Evolutionary conservation across 1,284 basidiomycete species (phyloP).

Genomic region (Sphagnurus paluster): DNA sequence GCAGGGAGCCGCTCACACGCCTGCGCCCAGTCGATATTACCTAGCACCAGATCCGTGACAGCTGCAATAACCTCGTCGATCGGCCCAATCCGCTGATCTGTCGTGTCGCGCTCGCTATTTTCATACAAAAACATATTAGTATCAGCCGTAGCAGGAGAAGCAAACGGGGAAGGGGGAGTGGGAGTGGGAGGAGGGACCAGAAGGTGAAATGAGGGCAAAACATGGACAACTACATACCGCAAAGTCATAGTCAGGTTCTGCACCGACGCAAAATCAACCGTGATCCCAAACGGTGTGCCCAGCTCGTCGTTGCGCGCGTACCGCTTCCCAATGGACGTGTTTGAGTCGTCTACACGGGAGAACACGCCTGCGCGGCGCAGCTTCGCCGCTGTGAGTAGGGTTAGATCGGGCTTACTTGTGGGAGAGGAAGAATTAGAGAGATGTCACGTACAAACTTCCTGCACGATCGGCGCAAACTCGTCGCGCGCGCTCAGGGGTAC

Average conservation of each 20-base stretch:
- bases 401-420: background rate
- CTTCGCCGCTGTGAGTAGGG: constrained; percentile 64
- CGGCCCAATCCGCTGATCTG: constrained; percentile 88
- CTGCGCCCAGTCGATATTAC: constrained; percentile 75
- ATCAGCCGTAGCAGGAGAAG: constrained; percentile 6
- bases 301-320: constrained; percentile 99
- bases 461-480: constrained; percentile 83
- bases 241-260: constrained; percentile 89
- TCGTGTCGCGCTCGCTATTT: constrained; percentile 91
- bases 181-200: no score
- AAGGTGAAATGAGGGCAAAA: background rate
- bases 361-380: constrained; percentile 89
- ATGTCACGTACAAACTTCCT: constrained; percentile 81
- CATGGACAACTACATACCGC: constrained; percentile 52
- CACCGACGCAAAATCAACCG: constrained; percentile 94
- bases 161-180: no score
- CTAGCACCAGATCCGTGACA: constrained; percentile 77
- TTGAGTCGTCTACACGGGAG: constrained; percentile 93
- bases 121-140: background rate
- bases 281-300: constrained; percentile 95
- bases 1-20: constrained; percentile 74
- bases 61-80: constrained; percentile 89
- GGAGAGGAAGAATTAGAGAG: background rate
- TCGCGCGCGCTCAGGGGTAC: constrained; percentile 92
- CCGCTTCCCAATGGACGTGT: constrained; percentile 93